Evolutionary conservation across 192 early-diverging fungal species (phyloP), one percentile per base, ranked within the genome.

Genomic region (Funneliformis mosseae): DNA sequence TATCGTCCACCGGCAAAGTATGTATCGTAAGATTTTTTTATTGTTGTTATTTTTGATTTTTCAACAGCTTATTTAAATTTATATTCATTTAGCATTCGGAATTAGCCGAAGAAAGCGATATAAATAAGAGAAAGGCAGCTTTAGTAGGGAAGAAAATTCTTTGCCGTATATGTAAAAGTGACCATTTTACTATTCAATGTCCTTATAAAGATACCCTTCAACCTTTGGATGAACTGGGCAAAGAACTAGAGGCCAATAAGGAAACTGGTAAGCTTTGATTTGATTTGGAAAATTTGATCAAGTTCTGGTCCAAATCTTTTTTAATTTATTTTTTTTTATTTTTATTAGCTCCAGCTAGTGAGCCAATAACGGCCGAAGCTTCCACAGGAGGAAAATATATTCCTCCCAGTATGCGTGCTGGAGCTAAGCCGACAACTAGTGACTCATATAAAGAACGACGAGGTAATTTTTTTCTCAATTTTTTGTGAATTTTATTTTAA

Each of bases 131-230:
- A 79, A 75, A 87, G 16, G 81, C 81, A 60, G 76, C 88, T 10
- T 85, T 90, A 25, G 92, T 94, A 83, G 87, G 89, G 83, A 95
- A 95, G 84, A 95, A 95, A 85, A 95, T 93, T 81, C 83, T 90
- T 46, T 99, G 98, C 92, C 95, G 98, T 88, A 93, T 93, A 80
- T 99, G 98, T 89, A 96, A 96, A 81, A 95, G 96, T 80, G 94
- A 95, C 72, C 98, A 99, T 90, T 98, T 94, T 84, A 98, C 98
- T 28, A 90, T 90, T 80, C 96, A 96, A 85, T 99, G 98, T 91
- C 98, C 98, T 69, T 98, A 95, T 93, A 99, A 98, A 90, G 96
- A 98, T 84, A 95, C 95, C 4, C 87, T 96, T 82, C 90, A 89
- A 77, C 93, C 95, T 41, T 82, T 93, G 74, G 93, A 95, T 82